A percentile compares a stretch with the other conserved stretches of the same genome.
phyloP scores from a whole-genome alignment of 2,329 filamentous ascomycete genomes.

The Diaporthe citriasiana region DNA sequence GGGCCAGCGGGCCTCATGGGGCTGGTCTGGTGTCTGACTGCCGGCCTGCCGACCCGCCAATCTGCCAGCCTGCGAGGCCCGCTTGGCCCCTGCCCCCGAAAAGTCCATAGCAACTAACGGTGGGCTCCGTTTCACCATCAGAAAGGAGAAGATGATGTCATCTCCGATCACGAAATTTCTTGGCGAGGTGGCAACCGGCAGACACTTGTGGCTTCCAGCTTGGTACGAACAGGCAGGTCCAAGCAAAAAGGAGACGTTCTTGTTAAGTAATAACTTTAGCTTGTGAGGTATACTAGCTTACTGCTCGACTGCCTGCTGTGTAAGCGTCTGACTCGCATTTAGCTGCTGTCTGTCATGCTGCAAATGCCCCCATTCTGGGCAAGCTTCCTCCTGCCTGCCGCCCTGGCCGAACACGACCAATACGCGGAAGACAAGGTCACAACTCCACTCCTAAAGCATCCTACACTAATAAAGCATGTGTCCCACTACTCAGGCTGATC shows the following conservation, averaged over 20 bases:
- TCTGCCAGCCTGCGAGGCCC: no score
- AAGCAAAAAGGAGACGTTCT: constrained; percentile 3
- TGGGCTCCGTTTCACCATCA: not conserved
- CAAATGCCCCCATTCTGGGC: constrained; percentile 1
- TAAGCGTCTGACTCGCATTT: constrained; percentile 6
- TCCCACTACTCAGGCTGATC: constrained; percentile 19
- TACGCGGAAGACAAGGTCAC: not conserved
- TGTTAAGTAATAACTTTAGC: not conserved
- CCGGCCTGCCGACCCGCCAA: not conserved
- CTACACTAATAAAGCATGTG: constrained; percentile 6
- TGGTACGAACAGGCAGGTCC: not conserved
- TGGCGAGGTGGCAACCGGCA: constrained; percentile 11
- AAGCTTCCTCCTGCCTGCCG: constrained; percentile 1
- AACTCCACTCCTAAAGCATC: constrained; percentile 15
- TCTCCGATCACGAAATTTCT: not conserved
- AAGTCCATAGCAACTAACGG: not conserved
- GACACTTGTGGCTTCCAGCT: constrained; percentile 16
- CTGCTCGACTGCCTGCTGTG: not conserved
- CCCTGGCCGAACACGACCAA: constrained; percentile 15
- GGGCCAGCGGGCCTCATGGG: not conserved
- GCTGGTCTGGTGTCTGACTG: not conserved
- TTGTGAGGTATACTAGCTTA: not conserved
- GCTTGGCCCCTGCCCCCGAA: not conserved
- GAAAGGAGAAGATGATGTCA: constrained; percentile 24
- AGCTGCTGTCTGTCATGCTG: not conserved